Evolutionary conservation across 2,329 filamentous ascomycete genomes (phyloP).

Genomic region (Clonostachys rosea): DNA sequence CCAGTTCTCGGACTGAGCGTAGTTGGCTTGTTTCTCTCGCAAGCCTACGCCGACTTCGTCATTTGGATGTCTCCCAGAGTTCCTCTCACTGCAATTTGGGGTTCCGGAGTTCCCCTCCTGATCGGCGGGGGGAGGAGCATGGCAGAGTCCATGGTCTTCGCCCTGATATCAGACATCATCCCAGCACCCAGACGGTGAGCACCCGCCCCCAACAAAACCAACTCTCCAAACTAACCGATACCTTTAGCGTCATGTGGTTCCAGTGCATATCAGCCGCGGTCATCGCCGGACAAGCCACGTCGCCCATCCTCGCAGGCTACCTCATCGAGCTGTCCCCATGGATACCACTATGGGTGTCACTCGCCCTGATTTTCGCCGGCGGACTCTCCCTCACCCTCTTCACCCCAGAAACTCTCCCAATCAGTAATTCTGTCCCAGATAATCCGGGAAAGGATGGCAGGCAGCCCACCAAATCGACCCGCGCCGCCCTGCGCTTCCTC

Average conservation of each 20-base stretch:
- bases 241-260: constrained; percentile 13
- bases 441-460: too few species aligned
- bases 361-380: constrained; percentile 8
- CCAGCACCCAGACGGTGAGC: constrained; percentile 9
- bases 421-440: too few species aligned
- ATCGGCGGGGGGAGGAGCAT: constrained; percentile 15
- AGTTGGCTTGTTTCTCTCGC: constrained; percentile 12
- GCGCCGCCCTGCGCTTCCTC: constrained; percentile 5
- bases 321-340: constrained; percentile 10
- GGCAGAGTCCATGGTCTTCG: constrained; percentile 18
- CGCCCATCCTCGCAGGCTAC: constrained; percentile 8
- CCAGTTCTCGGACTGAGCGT: constrained; percentile 14
- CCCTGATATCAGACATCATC: constrained; percentile 13
- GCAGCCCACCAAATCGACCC: neutral
- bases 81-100: constrained; percentile 15
- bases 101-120: constrained; percentile 9
- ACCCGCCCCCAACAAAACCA: neutral
- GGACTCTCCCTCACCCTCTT: constrained; percentile 8
- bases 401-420: constrained; percentile 12
- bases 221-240: neutral
- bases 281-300: constrained; percentile 11
- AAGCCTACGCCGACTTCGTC: constrained; percentile 11
- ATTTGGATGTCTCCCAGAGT: constrained; percentile 9
- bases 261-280: constrained; percentile 14
- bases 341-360: constrained; percentile 11